Evolutionary conservation across 1,139 yeast genomes (phyloP), one percentile per base, ranked within the genome.

Genomic region (Martiniozyma asiatica): DNA sequence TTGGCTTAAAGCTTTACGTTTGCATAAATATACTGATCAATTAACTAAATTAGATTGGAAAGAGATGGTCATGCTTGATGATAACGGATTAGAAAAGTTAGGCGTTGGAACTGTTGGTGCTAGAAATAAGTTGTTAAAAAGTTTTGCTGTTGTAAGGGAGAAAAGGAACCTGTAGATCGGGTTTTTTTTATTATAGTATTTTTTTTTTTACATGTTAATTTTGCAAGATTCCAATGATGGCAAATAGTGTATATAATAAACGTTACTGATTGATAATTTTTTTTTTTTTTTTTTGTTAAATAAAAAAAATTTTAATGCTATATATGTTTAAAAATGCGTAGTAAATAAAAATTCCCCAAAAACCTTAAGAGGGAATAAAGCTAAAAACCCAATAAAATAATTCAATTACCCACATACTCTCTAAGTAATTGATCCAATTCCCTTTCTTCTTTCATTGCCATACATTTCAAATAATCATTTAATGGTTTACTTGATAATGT

Each of bases 31-130:
- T 57, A 87, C 97, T 4, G 89, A 77, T 18, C 78, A 80, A 35
- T 63, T 89, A 41, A 73, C 77, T 49, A 77, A 73, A 41, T 61
- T 77, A 41, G 65, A 68, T 18, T 89, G 98, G 98, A 62, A 66
- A 38, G 80, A 79, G 30, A 64, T 89, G 59, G 68, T 89, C 35
- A 72, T 70, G 43, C 61, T 81, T 42, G 64, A 63, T 38, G 95
- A 87, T 47, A 67, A 58, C 3, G 70, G 73, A 35, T 63, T 92
- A 45, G 87, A 78, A 43, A 64, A 65, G 4, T 66, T 74, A 37
- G 98, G 99, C 5, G 95, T 89, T 27, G 70, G 74, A 41, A 97
- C 98, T 0, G 65, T 89, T 41, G 98, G 98, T 6, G 98, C 98
- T 1, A 66, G 98, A 41, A 70, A 96, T 37, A 89, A 89, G 55